A percentile compares a stretch with the other conserved stretches of the same genome.
Conservation (phyloP, 768 basidiomycete genomes). For the Megacollybia marginata region DNA sequence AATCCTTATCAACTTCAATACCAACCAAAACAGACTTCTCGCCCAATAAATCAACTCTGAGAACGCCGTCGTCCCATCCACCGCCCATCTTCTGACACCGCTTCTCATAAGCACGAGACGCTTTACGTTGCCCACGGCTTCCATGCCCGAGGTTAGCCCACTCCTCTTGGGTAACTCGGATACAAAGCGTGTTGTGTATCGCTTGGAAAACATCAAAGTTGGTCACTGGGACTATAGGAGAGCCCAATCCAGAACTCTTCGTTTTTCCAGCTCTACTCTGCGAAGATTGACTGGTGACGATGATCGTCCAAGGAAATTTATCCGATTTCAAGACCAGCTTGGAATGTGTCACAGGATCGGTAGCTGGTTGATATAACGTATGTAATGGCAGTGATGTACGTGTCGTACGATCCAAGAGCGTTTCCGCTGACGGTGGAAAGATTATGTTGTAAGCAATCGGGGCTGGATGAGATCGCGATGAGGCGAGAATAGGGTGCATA, state of each 20-base stretch:
- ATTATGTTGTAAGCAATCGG: slow-evolving; percentile 57
- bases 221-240: slow-evolving; percentile 29
- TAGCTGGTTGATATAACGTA: slow-evolving; percentile 56
- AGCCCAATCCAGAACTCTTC: slow-evolving; percentile 14
- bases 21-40: slow-evolving; percentile 54
- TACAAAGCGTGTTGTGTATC: slow-evolving; percentile 46
- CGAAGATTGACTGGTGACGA: slow-evolving; percentile 30
- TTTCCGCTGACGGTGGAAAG: slow-evolving; percentile 49
- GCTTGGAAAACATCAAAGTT: slow-evolving; percentile 59
- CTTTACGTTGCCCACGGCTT: slow-evolving; percentile 49
- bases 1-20: slow-evolving; percentile 47
- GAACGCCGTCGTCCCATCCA: slow-evolving; percentile 64
- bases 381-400: slow-evolving; percentile 45
- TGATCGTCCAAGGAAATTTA: slow-evolving; percentile 55
- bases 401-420: slow-evolving; percentile 48
- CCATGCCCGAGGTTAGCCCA: slow-evolving; percentile 55
- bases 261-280: slow-evolving; percentile 17
- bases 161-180: slow-evolving; percentile 54
- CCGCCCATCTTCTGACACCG: slow-evolving; percentile 54
- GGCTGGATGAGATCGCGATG: slow-evolving; percentile 45
- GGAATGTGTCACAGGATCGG: slow-evolving; percentile 47
- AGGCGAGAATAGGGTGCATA: slow-evolving; percentile 60
- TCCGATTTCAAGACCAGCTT: slow-evolving; percentile 46
- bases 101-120: slow-evolving; percentile 54
- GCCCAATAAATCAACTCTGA: slow-evolving; percentile 60